Conservation (phyloP, 768 basidiomycete species). For the Lentinula raphanica region DNA sequence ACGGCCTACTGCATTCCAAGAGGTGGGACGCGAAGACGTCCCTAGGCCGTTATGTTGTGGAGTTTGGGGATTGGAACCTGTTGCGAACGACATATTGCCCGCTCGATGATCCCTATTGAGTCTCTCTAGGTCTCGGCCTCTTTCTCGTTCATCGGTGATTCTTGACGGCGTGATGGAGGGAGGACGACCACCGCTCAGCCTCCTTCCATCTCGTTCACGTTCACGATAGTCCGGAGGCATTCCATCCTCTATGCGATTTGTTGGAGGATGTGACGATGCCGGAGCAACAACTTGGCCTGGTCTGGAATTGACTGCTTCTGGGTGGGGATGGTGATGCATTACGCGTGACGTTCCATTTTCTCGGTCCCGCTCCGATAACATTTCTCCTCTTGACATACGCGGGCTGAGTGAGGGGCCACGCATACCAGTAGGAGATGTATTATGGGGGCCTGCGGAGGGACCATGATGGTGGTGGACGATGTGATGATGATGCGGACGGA, state of each 20-base stretch:
- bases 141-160: slow-evolving; percentile 29
- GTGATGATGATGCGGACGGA: slow-evolving; percentile 32
- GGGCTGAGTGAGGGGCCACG: slow-evolving; percentile 16
- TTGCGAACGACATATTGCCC: slow-evolving; percentile 48
- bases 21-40: slow-evolving; percentile 14
- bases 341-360: slow-evolving; percentile 31
- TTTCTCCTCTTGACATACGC: slow-evolving; percentile 17
- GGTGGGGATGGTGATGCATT: slow-evolving; percentile 32
- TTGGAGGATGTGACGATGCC: slow-evolving; percentile 18
- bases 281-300: slow-evolving; percentile 14
- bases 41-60: slow-evolving; percentile 19
- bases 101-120: slow-evolving; percentile 25
- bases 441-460: slow-evolving; percentile 15
- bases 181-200: slow-evolving; percentile 20
- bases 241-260: slow-evolving; percentile 37
- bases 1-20: slow-evolving; percentile 9
- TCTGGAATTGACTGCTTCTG: slow-evolving; percentile 47
- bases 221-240: slow-evolving; percentile 16
- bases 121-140: not conserved
- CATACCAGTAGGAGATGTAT: slow-evolving; percentile 23
- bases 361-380: slow-evolving; percentile 21
- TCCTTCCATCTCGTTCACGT: slow-evolving; percentile 6
- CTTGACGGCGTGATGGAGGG: slow-evolving; percentile 31
- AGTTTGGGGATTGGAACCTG: slow-evolving; percentile 38
- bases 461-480: slow-evolving; percentile 51